Base-by-base conservation (phyloP, 352 stramenopile species). In the Globisporangium radiosum region DNA sequence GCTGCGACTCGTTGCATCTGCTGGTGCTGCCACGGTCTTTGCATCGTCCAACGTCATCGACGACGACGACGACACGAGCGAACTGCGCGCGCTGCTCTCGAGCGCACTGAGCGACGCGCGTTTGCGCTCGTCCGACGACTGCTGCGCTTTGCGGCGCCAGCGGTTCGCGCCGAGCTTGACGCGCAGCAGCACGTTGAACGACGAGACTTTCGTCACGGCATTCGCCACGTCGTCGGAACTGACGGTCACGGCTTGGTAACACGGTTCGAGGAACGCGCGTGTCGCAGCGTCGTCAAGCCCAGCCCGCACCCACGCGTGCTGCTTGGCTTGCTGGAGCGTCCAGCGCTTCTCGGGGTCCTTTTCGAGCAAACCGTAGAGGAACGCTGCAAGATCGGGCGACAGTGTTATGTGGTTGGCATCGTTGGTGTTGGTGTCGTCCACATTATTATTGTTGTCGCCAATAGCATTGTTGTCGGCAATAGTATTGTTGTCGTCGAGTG, bases 121-220 rank as follows among this genome's bases (percentile, higher is more conserved):
- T 50, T 71, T 75, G 51, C 70, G 64, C 57, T 80, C 69, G 19
- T 88, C 72, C 5, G 87, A 67, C 57, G 83, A 85, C 65, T 64
- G 70, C 60, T 78, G 76, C 19, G 85, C 81, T 65, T 86, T 87
- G 53, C 72, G 72, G 59, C 81, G 86, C 85, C 82, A 94, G 58
- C 81, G 86, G 68, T 85, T 91, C 42, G 77, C 79, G 15, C 78
- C 78, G 17, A 94, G 57, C 64, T 94, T 90, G 37, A 94, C 79
- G 39, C 80, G 83, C 60, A 91, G 65, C 51, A 94, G 71, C 37
- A 88, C 78, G 51, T 78, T 83, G 19, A 94, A 66, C n/a, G 78
- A 81, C 11, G 73, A 82, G 42, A 94, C 82, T 36, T 80, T 78
- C 14, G 81, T 94, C 54, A 94, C 78, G 9, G 85, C 85, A 37